phyloP scores from a whole-genome alignment of 768 basidiomycete species.

The Mycena floridula region DNA sequence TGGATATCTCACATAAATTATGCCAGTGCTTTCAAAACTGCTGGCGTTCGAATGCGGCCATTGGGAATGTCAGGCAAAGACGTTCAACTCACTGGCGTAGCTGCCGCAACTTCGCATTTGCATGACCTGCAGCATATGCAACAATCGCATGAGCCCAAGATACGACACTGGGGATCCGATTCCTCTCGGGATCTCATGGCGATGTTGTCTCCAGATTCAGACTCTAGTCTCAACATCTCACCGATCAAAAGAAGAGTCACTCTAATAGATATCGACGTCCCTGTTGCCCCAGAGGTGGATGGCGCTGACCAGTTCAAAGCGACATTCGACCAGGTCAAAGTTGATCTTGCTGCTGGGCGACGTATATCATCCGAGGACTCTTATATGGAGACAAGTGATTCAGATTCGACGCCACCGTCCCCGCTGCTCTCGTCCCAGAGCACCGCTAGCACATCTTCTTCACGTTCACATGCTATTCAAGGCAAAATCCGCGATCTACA shows the following conservation, averaged over 20 bases:
- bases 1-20: slow-evolving; percentile 96
- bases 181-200: slow-evolving; percentile 34
- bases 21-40: slow-evolving; percentile 85
- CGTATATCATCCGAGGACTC: slow-evolving; percentile 20
- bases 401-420: slow-evolving; percentile 3
- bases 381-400: background rate
- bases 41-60: slow-evolving; percentile 76
- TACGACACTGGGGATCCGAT: slow-evolving; percentile 37
- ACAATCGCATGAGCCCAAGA: slow-evolving; percentile 18
- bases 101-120: slow-evolving; percentile 80
- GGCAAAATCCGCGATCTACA: slow-evolving; percentile 64
- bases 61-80: slow-evolving; percentile 62
- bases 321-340: slow-evolving; percentile 84
- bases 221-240: slow-evolving; percentile 16
- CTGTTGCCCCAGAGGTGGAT: slow-evolving; percentile 49
- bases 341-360: slow-evolving; percentile 61
- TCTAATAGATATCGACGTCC: slow-evolving; percentile 34
- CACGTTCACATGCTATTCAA: slow-evolving; percentile 53
- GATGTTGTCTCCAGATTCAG: slow-evolving; percentile 28
- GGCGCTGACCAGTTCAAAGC: slow-evolving; percentile 67
- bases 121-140: slow-evolving; percentile 52
- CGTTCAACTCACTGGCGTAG: slow-evolving; percentile 74
- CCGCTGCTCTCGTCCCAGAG: slow-evolving; percentile 15
- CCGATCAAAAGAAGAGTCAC: slow-evolving; percentile 22
- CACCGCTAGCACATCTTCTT: slow-evolving; percentile 31